Percentiles rank a stretch among this genome's conserved stretches.
phyloP scores from a whole-genome alignment of 2,329 filamentous ascomycete genomes.

The Aspergillus costaricaensis region DNA sequence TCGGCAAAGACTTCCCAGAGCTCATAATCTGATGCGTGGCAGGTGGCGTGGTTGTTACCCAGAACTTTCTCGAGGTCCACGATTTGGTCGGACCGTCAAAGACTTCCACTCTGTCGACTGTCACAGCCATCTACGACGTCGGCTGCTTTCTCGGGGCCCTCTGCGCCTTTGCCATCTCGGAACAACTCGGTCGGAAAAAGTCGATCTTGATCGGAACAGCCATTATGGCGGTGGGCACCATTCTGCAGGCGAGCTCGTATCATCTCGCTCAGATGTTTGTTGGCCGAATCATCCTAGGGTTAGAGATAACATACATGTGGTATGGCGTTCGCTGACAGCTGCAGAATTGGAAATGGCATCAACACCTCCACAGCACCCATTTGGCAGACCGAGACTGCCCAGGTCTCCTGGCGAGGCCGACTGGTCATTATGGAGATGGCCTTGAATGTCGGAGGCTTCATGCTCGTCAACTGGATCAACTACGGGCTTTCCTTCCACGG shows the following conservation, averaged over 20 bases:
- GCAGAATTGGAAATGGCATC: constrained; percentile 36
- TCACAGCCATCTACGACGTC: not conserved
- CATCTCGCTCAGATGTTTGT: not conserved
- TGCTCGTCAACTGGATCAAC: constrained; percentile 47
- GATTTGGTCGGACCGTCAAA: not conserved
- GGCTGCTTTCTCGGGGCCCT: not conserved
- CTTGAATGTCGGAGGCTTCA: constrained; percentile 39
- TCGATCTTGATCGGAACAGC: not conserved
- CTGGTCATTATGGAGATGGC: constrained; percentile 35
- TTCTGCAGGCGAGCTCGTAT: not conserved
- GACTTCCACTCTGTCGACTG: not conserved
- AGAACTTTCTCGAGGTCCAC: not conserved
- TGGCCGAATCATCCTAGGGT: not conserved
- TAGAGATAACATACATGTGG: not conserved
- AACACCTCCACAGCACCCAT: constrained; percentile 53
- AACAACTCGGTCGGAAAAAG: not conserved
- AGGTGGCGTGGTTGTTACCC: not conserved
- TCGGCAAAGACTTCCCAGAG: not conserved
- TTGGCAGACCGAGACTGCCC: constrained; percentile 54
- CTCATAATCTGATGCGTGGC: not conserved
- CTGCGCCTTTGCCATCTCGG: not conserved
- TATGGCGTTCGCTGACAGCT: not conserved
- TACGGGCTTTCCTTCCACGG: constrained; percentile 45
- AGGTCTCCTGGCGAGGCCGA: constrained; percentile 33
- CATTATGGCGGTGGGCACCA: not conserved